Evolutionary conservation across 2,329 filamentous ascomycete genomes (phyloP).

Genomic region (Hypoxylon sp.): DNA sequence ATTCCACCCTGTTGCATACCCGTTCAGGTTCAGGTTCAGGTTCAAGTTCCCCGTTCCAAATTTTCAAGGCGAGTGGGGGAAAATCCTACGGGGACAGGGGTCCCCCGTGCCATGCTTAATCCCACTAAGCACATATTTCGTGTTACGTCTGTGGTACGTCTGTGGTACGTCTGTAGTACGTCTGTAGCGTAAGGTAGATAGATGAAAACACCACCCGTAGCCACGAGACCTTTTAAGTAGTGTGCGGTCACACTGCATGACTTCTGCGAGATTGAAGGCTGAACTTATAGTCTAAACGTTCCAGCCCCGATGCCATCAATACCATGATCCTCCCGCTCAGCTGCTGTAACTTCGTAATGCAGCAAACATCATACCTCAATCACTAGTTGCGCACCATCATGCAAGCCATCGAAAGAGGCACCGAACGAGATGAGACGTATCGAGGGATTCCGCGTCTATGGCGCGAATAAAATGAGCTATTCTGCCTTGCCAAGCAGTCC

Average conservation of each 20-base stretch:
- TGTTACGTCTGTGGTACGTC: conserved; percentile 1
- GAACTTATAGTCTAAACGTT: conserved; percentile 16
- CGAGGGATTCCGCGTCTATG: conserved; percentile 13
- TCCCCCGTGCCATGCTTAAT: conserved; percentile 23
- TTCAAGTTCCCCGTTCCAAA: conserved; percentile 29
- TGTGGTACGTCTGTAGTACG: too few relatives aligned
- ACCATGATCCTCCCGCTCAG: conserved; percentile 19
- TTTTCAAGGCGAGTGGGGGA: conserved; percentile 41
- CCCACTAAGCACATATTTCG: conserved; percentile 4
- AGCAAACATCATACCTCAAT: conserved; percentile 3
- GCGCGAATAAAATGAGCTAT: conserved; percentile 14
- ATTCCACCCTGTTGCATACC: conserved; percentile 29
- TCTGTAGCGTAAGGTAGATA: conserved; percentile 3
- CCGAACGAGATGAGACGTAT: conserved; percentile 19
- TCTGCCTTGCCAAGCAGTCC: conserved; percentile 27
- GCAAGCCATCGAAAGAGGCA: conserved; percentile 31
- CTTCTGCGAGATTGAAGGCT: conserved; percentile 35
- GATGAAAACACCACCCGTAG: conserved; percentile 12
- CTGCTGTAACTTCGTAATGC: conserved; percentile 18
- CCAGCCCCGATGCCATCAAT: conserved; percentile 28
- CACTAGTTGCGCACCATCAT: conserved; percentile 11
- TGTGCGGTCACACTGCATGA: conserved; percentile 38
- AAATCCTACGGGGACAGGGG: conserved; percentile 27
- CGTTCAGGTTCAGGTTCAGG: conserved; percentile 22
- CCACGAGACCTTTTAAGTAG: conserved; percentile 30